Evolutionary conservation across 208 protist species (phyloP).

Genomic region (Phytomonas sp.): DNA sequence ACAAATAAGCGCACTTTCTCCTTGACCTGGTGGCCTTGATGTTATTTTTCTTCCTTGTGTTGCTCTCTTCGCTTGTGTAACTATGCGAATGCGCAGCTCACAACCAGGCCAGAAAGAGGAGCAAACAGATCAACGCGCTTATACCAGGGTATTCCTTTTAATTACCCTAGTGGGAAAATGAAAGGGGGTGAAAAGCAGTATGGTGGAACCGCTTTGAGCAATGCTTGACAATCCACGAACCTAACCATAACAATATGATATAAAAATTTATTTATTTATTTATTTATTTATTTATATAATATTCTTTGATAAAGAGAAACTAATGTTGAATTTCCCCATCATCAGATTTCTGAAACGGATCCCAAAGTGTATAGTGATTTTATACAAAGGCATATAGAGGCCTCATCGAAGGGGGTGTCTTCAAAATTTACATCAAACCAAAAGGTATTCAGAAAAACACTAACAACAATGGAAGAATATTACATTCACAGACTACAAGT

Average conservation of each 20-base stretch:
- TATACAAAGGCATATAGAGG: neutral
- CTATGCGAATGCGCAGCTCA: neutral
- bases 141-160: neutral
- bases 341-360: neutral
- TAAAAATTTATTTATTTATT: too few relatives aligned
- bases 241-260: neutral
- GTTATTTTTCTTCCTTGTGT: neutral
- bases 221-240: neutral
- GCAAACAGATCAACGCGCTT: neutral
- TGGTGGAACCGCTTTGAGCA: neutral
- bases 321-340: neutral
- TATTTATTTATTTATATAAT: too few relatives aligned
- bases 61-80: neutral
- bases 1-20: neutral
- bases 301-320: neutral
- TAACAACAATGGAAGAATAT: slow-evolving; percentile 11
- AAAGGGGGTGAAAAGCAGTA: neutral
- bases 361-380: neutral
- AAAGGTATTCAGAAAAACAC: slow-evolving; percentile 10
- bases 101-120: neutral
- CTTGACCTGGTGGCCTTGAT: neutral
- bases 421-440: neutral
- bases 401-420: neutral
- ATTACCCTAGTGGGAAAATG: neutral
- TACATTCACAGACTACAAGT: slow-evolving; percentile 1